phyloP scores from a whole-genome alignment of 768 basidiomycete genomes.

The Hygrocybe punicea region DNA sequence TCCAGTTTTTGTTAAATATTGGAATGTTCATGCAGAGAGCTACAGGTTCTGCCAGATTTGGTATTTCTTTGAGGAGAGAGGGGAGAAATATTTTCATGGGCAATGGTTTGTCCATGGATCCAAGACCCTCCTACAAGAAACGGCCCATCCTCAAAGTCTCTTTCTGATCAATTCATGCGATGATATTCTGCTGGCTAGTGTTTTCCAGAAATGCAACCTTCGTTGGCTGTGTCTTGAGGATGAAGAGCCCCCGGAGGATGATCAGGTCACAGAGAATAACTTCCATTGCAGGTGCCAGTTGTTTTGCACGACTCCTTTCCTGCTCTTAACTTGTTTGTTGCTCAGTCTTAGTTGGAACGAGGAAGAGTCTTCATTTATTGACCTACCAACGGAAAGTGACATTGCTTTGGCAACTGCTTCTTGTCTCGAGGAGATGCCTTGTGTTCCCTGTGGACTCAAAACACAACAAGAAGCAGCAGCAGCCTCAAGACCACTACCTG shows the following conservation, averaged over 20 bases:
- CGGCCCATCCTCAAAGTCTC: constrained; percentile 58
- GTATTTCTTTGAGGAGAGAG: constrained; percentile 52
- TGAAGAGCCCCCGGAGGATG: constrained; percentile 47
- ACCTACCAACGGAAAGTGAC: constrained; percentile 39
- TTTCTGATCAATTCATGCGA: constrained; percentile 57
- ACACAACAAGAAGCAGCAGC: constrained; percentile 23
- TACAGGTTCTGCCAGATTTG: constrained; percentile 68
- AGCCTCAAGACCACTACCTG: constrained; percentile 26
- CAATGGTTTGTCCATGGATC: constrained; percentile 70
- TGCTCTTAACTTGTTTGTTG: not conserved
- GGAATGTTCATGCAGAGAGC: not conserved
- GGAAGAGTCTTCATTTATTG: constrained; percentile 43
- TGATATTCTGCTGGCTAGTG: constrained; percentile 50
- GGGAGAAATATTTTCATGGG: constrained; percentile 58
- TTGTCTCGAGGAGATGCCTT: constrained; percentile 36
- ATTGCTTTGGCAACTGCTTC: constrained; percentile 25
- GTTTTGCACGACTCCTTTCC: not conserved
- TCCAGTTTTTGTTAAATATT: not conserved
- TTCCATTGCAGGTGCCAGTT: constrained; percentile 56
- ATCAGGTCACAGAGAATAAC: constrained; percentile 38
- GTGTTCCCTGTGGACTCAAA: constrained; percentile 48
- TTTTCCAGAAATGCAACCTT: constrained; percentile 57
- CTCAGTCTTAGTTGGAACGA: constrained; percentile 53
- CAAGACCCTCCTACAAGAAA: constrained; percentile 64
- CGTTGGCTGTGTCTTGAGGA: constrained; percentile 40